Base-by-base conservation (phyloP, 2,329 filamentous ascomycete genomes). In the Hypoxylon sp. region DNA sequence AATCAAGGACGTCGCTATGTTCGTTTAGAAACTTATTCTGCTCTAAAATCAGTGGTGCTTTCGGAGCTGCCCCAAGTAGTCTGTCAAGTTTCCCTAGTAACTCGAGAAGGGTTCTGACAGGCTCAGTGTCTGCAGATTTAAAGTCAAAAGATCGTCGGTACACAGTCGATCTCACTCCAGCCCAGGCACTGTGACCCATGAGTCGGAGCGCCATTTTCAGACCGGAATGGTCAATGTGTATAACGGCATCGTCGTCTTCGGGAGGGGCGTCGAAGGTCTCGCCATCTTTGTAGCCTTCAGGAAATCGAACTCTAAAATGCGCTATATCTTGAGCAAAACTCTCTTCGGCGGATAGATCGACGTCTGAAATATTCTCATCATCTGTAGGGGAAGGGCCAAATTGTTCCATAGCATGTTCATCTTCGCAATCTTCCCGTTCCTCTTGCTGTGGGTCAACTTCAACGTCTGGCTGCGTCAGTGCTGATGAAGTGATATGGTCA, bases 1-100 rank as follows among this genome's bases (percentile, higher is more conserved):
- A 66, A 6, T 53, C 45, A 3, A 76, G 49, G 36, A 75, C 52
- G 45, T 70, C 64, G 22, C 55, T 50, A 57, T 76, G 59, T 6
- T 71, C 45, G 8, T 64, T 46, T 18, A 76, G 46, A 40, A 77
- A 74, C n/a, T 7, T 26, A 46, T 72, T 75, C 54, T 76, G 74
- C 12, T 67, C 70, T 12, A 28, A n/a, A 8, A 75, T 58, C 6
- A 45, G 40, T 16, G 71, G 69, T 22, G 67, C 69, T 12, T 42
- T 67, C 12, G 72, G 74, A 0, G 61, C 49, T 14, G 56, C 62
- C 22, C 53, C 26, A 22, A 64, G 64, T 5, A 77, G 24, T 50
- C 71, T 73, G 44, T 74, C 73, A 1, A 76, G 60, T 53, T 72
- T 75, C 28, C 28, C 32, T 9, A 74, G 67, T 9, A 72, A 36